Base-by-base conservation (phyloP, 495 filamentous ascomycete genomes). In the Penicillium alfredii region DNA sequence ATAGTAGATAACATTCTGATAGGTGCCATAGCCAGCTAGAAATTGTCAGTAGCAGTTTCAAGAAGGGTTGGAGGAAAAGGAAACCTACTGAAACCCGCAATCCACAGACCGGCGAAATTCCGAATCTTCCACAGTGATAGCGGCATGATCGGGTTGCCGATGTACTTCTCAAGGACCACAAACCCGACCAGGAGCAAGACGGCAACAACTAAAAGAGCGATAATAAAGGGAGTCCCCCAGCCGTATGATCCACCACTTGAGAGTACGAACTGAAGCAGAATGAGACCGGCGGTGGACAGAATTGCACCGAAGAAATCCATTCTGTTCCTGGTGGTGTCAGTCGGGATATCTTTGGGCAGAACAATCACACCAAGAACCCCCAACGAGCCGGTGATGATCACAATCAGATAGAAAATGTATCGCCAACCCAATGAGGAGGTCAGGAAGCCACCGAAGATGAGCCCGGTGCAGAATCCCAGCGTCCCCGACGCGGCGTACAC, bases 151-250 rank as follows among this genome's bases (percentile, higher is more conserved):
- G 60, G 60, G 16, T 56, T 55, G 8, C 45, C 44, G 42, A 61
- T 55, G 37, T 53, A 60, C 11, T 56, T 58, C 38, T 63, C 51
- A 14, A 51, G 30, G 14, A 64, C 6, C 4, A 45, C 41, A 34
- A 75, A 75, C 4, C 42, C 60, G 13, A 47, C 49, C 14, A 74
- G 58, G 13, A 67, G 50, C 6, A 47, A 39, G 21, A 72, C 35
- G 2, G 68, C 58, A 2, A 68, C 19, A 25, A 72, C 48, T 12
- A 76, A 42, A 0, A 74, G 57, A 5, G 55, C 58, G 30, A 68
- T 63, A 33, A 69, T 58, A 36, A 74, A 73, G 0, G 70, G 62
- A 4, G 40, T 51, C 4, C 43, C 40, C 72, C 73, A 75, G 16
- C 72, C 72, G n/a, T 64, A 63, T 4, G 40, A 35, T 29, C 60